Evolutionary conservation across 768 basidiomycete species (phyloP).

Genomic region (Suillus weaverae): DNA sequence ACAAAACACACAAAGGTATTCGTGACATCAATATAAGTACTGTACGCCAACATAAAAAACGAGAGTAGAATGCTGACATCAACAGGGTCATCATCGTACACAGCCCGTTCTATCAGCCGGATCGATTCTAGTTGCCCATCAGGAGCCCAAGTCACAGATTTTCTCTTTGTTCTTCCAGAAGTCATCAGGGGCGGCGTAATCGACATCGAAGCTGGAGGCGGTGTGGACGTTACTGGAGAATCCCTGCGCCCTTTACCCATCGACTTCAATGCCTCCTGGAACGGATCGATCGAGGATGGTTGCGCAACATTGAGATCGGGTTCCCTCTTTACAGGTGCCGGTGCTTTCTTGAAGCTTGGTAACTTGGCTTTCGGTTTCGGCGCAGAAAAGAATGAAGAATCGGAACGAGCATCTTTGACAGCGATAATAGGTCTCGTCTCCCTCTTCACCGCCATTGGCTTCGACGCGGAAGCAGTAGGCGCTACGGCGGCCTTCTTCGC

Average conservation of each 20-base stretch:
- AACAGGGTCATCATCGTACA: conserved; percentile 87
- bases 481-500: conserved; percentile 64
- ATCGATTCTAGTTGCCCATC: conserved; percentile 73
- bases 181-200: conserved; percentile 38
- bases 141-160: conserved; percentile 76
- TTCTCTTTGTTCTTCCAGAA: conserved; percentile 62
- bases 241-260: conserved; percentile 65
- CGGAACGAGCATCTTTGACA: conserved; percentile 78
- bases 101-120: conserved; percentile 78
- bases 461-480: conserved; percentile 20
- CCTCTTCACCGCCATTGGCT: conserved; percentile 52
- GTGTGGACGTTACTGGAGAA: conserved; percentile 61
- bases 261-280: conserved; percentile 78
- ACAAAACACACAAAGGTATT: conserved; percentile 32
- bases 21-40: conserved; percentile 50
- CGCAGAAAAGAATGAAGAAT: conserved; percentile 86
- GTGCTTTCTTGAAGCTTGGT: conserved; percentile 84
- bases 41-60: conserved; percentile 38
- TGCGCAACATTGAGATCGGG: conserved; percentile 63
- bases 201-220: conserved; percentile 40
- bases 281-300: conserved; percentile 76
- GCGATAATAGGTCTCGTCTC: conserved; percentile 42
- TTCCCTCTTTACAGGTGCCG: conserved; percentile 50
- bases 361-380: conserved; percentile 83
- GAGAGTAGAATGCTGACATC: conserved; percentile 68